Conservation (phyloP, 768 basidiomycete genomes). For the Amyloporia xantha region DNA sequence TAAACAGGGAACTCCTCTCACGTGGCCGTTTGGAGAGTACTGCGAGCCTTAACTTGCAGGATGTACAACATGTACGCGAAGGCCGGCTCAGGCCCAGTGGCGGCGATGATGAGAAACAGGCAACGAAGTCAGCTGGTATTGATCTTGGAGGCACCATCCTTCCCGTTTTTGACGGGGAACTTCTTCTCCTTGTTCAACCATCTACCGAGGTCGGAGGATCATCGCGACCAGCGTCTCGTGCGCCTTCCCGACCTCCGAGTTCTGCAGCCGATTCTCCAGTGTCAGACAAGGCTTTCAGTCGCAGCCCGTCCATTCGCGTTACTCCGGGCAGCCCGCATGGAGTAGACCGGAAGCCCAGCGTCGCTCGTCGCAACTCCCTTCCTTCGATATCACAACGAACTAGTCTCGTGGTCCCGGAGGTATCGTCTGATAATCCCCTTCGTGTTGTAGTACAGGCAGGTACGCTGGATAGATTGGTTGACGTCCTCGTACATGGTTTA, state of each 20-base stretch:
- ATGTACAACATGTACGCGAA: conserved; percentile 56
- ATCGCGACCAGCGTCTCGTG: conserved; percentile 53
- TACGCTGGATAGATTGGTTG: conserved; percentile 66
- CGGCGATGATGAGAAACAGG: conserved; percentile 5
- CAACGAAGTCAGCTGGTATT: conserved; percentile 12
- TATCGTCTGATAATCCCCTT: conserved; percentile 62
- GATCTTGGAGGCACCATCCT: conserved; percentile 64
- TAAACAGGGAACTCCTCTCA: conserved; percentile 60
- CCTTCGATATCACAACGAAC: conserved; percentile 66
- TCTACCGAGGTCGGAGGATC: conserved; percentile 29
- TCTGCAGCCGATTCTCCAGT: conserved; percentile 40
- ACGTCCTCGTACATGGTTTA: conserved; percentile 71
- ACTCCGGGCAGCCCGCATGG: conserved; percentile 57
- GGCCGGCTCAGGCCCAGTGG: conserved; percentile 34
- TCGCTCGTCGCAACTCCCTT: conserved; percentile 68
- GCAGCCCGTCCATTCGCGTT: conserved; percentile 73
- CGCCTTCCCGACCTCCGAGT: conserved; percentile 67
- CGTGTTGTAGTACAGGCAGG: conserved; percentile 76
- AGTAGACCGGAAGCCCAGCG: conserved; percentile 70
- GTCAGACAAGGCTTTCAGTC: conserved; percentile 37
- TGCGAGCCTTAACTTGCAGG: conserved; percentile 40
- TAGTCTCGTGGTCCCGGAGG: conserved; percentile 53
- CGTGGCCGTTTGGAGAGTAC: conserved; percentile 68
- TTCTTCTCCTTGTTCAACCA: conserved; percentile 62
- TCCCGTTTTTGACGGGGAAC: conserved; percentile 67